Base-by-base conservation (phyloP, 805 yeast species). In the Hanseniaspora jakobsenii region DNA sequence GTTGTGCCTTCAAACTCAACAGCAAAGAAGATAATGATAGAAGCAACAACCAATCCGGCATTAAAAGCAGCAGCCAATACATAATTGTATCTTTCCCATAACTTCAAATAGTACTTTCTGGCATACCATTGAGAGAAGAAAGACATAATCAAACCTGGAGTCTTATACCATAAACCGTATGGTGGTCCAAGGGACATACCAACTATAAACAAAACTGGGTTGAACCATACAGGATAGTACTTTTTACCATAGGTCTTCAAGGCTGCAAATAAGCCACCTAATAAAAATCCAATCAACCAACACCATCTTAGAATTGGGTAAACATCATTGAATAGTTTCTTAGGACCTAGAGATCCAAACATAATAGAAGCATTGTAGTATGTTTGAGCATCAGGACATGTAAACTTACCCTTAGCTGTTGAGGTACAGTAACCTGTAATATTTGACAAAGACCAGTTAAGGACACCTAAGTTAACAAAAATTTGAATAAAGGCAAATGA, bases 271-370 rank as follows among this genome's bases (percentile, higher is more conserved):
- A 53, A 63, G 6, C 59, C 8, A 6, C 60, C 63, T 4, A 58
- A 35, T 50, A 69, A 50, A 47, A 57, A 57, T 6, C 85, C 84
- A 44, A 75, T 63, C 24, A 78, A 62, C 66, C 78, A 78, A 49
- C 81, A 73, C 72, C 75, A 78, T 55, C 73, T 71, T 48, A 78
- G 61, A 12, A 70, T 62, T 1, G 84, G 83, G 54, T 78, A 78
- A 16, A 77, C 55, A 0, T 73, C 72, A 41, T 69, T 65, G 57
- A 75, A 75, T 14, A 73, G 73, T 51, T 71, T 70, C 38, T 68
- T 66, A 16, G 77, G 77, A 9, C 77, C 77, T 47, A 73, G 70
- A 36, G 66, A 77, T 16, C 77, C 78, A 79, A 79, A 75, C 48
- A 72, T 60, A 29, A 73, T 69, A 2, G 78, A 70, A 1, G 78